phyloP scores from a whole-genome alignment of 2,329 filamentous ascomycete genomes.

The Fusarium miscanthi region DNA sequence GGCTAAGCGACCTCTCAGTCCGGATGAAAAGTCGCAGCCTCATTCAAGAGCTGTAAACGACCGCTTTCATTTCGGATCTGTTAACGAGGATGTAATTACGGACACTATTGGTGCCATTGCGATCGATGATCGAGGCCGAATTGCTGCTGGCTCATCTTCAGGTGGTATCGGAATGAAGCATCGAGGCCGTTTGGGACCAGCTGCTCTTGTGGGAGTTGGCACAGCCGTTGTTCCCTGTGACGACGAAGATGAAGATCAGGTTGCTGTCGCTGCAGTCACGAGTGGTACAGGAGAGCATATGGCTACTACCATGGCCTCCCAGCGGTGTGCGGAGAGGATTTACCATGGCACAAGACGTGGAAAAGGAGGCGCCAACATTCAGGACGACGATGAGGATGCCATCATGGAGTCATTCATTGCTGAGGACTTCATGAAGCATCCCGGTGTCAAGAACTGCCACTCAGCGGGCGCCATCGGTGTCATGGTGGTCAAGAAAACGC shows the following conservation, averaged over 20 bases:
- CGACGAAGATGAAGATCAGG: slow-evolving; percentile 73
- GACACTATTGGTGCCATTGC: slow-evolving; percentile 98
- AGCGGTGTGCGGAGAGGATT: slow-evolving; percentile 85
- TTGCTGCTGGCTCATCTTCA: slow-evolving; percentile 95
- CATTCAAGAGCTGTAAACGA: slow-evolving; percentile 32
- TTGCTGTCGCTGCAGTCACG: slow-evolving; percentile 84
- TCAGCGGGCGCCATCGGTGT: slow-evolving; percentile 91
- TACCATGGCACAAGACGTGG: slow-evolving; percentile 75
- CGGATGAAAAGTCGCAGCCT: slow-evolving; percentile 21
- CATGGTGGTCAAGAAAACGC: slow-evolving; percentile 87
- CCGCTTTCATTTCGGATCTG: slow-evolving; percentile 33
- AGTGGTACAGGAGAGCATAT: slow-evolving; percentile 98
- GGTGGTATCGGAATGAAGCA: slow-evolving; percentile 99
- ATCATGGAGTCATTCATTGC: slow-evolving; percentile 80
- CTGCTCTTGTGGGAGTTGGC: slow-evolving; percentile 90
- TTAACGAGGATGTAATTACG: slow-evolving; percentile 74
- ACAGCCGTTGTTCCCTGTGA: slow-evolving; percentile 87
- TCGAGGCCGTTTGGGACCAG: slow-evolving; percentile 88
- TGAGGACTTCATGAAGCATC: slow-evolving; percentile 93
- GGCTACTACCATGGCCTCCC: slow-evolving; percentile 92
- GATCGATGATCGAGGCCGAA: slow-evolving; percentile 84
- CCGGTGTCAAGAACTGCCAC: slow-evolving; percentile 81
- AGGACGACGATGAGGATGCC: slow-evolving; percentile 80
- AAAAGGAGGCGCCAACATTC: slow-evolving; percentile 69
- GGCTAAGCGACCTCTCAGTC: slow-evolving; percentile 50